Conservation (phyloP, 192 early-diverging fungal genomes). For the Umbelopsis ramanniana region DNA sequence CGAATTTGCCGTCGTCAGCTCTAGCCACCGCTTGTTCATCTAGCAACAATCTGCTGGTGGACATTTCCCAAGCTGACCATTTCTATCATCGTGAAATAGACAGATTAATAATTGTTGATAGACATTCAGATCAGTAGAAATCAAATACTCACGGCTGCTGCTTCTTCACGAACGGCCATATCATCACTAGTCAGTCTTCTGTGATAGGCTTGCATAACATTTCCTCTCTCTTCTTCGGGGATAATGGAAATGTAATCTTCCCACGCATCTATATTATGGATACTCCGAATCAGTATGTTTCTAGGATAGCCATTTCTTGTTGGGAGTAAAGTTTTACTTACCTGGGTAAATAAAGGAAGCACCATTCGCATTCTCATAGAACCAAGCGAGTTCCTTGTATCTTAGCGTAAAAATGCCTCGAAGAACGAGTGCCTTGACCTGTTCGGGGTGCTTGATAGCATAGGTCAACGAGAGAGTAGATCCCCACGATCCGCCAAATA, state of each 20-base stretch:
- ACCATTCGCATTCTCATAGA: conserved; percentile 67
- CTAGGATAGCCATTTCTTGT: not conserved
- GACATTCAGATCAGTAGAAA: too few relatives aligned
- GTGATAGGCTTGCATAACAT: conserved; percentile 69
- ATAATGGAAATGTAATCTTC: conserved; percentile 63
- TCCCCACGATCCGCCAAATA: conserved; percentile 79
- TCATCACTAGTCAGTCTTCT: conserved; percentile 61
- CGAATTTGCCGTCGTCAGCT: conserved; percentile 61
- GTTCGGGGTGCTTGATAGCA: conserved; percentile 61
- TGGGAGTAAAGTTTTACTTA: conserved; percentile 1
- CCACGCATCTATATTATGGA: conserved; percentile 46
- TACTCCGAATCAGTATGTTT: not conserved
- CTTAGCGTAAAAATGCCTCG: conserved; percentile 70
- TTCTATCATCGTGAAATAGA: not conserved
- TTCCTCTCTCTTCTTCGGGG: conserved; percentile 62
- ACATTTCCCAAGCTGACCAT: conserved; percentile 59
- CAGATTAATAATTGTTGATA: too few relatives aligned
- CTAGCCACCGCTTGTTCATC: conserved; percentile 59
- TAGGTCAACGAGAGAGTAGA: conserved; percentile 59
- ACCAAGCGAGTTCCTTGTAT: conserved; percentile 61
- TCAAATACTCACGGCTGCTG: conserved; percentile 55
- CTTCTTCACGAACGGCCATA: conserved; percentile 47
- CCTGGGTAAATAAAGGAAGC: conserved; percentile 68
- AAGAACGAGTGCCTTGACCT: conserved; percentile 67
- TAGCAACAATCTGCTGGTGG: conserved; percentile 55